Base-by-base conservation (phyloP, 177 flowering plant species). In the Tripterygium wilfordii region DNA sequence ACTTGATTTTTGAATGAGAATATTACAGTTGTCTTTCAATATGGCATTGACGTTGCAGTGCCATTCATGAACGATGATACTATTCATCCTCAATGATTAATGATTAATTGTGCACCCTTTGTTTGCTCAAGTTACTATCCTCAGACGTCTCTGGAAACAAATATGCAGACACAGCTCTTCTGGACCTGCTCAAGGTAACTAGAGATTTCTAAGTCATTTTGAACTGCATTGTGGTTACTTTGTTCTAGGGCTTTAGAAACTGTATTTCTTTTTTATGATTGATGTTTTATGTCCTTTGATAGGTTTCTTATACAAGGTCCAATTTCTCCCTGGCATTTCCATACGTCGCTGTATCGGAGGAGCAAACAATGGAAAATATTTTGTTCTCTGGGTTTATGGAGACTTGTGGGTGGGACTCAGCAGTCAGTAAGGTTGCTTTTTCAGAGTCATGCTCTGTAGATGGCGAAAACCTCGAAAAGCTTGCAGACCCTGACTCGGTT, bases 291-390 rank as follows among this genome's bases (percentile, higher is more conserved):
- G n/a, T n/a, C n/a, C n/a, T n/a, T n/a, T n/a, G 28, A 52, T 79
- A 91, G 98, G 80, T 14, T 30, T 77, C 88, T 14, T 74, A 68
- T 62, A 60, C 66, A 25, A 70, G 54, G 19, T 83, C 98, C 49
- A 85, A 76, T 38, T 74, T 74, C 60, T 91, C 98, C 51, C 64
- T 88, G 76, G 95, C 96, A 27, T 85, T 83, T 58, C 98, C 98
- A 6, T 91, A 80, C 68, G 74, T 91, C 45, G 65, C 76, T 48
- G 57, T 71, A 48, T 63, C 80, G 26, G 75, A 66, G 39, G 81
- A 67, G 59, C 75, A 63, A 48, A 51, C 77, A 16, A 57, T 91
- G 65, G 92, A 78, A 55, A 79, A 54, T 58, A 66, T 74, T 19
- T 63, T 91, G 72, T 54, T 85, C 33, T 69, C 88, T 39, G 90